Conservation (phyloP, 2,329 filamentous ascomycete species). For the Fusarium palustre region DNA sequence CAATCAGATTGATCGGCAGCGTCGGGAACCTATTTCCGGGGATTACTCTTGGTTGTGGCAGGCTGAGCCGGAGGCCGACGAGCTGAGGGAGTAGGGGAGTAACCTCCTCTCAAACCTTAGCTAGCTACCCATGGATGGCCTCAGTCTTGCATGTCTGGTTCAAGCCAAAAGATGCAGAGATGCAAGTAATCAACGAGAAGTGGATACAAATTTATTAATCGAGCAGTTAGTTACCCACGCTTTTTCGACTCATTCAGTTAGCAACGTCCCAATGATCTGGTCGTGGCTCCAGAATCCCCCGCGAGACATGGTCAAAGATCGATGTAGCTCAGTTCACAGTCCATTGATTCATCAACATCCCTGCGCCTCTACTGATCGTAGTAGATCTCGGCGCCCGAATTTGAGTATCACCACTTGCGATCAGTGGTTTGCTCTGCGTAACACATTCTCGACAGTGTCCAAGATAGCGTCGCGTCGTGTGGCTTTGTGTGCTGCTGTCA, state of each 20-base stretch:
- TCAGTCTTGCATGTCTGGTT: background rate
- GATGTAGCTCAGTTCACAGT: background rate
- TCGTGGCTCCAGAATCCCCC: background rate
- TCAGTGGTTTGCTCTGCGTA: background rate
- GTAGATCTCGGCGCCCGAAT: background rate
- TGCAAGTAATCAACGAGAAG: background rate
- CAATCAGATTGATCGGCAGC: background rate
- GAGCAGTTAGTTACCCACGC: background rate
- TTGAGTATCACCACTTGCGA: background rate
- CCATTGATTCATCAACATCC: background rate
- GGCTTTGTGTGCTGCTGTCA: background rate
- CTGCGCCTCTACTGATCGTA: background rate
- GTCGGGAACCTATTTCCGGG: background rate
- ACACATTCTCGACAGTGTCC: background rate
- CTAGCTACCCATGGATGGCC: background rate
- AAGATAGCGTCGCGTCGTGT: background rate
- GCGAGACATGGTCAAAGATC: background rate
- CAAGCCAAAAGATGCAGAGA: background rate
- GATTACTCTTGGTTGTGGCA: background rate
- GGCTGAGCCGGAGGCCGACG: background rate
- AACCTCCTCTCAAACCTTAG: background rate
- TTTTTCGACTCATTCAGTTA: background rate
- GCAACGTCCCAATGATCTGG: background rate
- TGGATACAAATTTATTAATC: background rate
- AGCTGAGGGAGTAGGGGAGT: background rate